Evolutionary conservation across 2,329 filamentous ascomycete species (phyloP).

Genomic region (Aspergillus sp.): DNA sequence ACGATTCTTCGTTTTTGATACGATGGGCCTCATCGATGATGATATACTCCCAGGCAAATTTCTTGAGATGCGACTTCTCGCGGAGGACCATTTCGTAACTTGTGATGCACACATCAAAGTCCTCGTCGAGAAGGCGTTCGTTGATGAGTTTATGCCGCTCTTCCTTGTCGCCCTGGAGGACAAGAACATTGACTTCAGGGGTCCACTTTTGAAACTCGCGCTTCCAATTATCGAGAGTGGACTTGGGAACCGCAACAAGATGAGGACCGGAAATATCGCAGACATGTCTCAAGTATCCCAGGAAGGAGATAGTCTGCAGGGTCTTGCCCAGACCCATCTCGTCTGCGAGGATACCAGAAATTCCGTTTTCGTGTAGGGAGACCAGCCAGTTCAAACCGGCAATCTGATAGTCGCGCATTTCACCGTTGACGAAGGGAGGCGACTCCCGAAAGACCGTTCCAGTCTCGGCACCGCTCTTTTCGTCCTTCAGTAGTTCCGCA

Average conservation of each 20-base stretch:
- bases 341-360: constrained; percentile 94
- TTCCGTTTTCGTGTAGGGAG: constrained; percentile 96
- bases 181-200: constrained; percentile 89
- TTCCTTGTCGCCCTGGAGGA: constrained; percentile 93
- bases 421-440: constrained; percentile 79
- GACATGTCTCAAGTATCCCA: constrained; percentile 90
- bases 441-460: constrained; percentile 94
- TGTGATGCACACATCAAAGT: constrained; percentile 97
- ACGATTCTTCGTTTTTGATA: constrained; percentile 99
- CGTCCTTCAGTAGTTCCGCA: constrained; percentile 80
- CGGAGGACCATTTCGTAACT: constrained; percentile 99
- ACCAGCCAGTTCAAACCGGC: constrained; percentile 97
- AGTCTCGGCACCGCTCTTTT: constrained; percentile 80
- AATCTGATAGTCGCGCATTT: constrained; percentile 96
- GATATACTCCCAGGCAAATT: constrained; percentile 99
- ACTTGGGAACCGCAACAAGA: constrained; percentile 89
- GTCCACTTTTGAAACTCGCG: constrained; percentile 93
- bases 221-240: constrained; percentile 97
- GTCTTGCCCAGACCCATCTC: constrained; percentile 99
- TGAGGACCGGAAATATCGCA: constrained; percentile 88
- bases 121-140: constrained; percentile 85
- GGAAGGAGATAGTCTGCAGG: constrained; percentile 92
- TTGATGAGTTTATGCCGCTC: constrained; percentile 86
- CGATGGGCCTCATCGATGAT: constrained; percentile 98
- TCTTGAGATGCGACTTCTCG: constrained; percentile 91